phyloP scores from a whole-genome alignment of 2,329 filamentous ascomycete species.

The Colletotrichum sansevieriae region DNA sequence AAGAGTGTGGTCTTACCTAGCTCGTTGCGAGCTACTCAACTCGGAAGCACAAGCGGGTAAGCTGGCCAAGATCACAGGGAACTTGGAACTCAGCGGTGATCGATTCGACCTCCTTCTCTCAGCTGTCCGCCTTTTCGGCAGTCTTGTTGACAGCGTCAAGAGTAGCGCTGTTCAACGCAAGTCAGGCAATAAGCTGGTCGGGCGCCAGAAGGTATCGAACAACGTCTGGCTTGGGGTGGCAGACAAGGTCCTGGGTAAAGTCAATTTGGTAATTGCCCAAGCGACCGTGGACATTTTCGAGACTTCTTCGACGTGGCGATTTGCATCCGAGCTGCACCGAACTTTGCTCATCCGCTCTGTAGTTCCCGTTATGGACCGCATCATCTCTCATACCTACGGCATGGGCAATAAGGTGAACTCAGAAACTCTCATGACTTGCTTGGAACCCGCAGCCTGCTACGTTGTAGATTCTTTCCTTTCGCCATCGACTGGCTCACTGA shows the following conservation, averaged over 20 bases:
- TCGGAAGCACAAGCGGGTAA: conserved; percentile 81
- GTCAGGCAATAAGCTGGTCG: conserved; percentile 62
- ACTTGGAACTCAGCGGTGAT: conserved; percentile 81
- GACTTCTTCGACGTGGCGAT: conserved; percentile 88
- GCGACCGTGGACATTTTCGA: conserved; percentile 87
- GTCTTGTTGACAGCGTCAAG: conserved; percentile 81
- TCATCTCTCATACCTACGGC: conserved; percentile 80
- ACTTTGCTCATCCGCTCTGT: conserved; percentile 77
- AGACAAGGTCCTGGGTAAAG: conserved; percentile 80
- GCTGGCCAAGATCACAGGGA: conserved; percentile 83
- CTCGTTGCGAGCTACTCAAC: conserved; percentile 83
- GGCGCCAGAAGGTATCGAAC: conserved; percentile 59
- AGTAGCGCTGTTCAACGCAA: conserved; percentile 76
- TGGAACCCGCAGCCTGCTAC: conserved; percentile 81
- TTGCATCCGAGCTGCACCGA: conserved; percentile 75
- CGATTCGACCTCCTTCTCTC: conserved; percentile 83
- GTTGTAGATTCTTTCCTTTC: conserved; percentile 83
- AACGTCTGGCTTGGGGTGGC: conserved; percentile 79
- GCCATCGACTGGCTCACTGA: conserved; percentile 75
- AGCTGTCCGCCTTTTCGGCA: conserved; percentile 79
- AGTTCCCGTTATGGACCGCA: conserved; percentile 76
- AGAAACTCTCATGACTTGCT: conserved; percentile 66
- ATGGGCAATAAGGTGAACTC: conserved; percentile 71
- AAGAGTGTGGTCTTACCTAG: conserved; percentile 90
- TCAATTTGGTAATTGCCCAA: conserved; percentile 79